These are phyloP conservation scores for Cutaneotrichosporon sp. DNA, from an alignment of 1,284 basidiomycete genomes.

Conservation along the genomic window DNA sequence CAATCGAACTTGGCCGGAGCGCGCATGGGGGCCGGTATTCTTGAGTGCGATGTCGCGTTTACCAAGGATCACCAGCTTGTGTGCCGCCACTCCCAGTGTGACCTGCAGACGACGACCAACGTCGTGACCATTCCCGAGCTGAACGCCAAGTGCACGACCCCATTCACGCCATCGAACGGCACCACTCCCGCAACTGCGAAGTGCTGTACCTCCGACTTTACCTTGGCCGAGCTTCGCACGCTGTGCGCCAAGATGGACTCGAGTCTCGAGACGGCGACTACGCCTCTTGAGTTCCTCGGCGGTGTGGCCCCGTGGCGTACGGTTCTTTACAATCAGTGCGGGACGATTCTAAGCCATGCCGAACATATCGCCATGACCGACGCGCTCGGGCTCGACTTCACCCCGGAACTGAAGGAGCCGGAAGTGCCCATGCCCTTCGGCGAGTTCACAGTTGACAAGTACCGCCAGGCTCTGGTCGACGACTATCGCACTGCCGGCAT, in stretches of 20 bases:
- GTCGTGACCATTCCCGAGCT: constrained; percentile 17
- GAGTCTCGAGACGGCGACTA: constrained; percentile 11
- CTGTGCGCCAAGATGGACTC: constrained; percentile 23
- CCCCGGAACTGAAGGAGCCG: constrained; percentile 22
- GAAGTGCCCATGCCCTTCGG: constrained; percentile 17
- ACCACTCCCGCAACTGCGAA: constrained; percentile 10
- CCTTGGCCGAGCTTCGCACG: constrained; percentile 17
- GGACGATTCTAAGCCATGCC: constrained; percentile 12
- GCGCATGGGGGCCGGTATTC: constrained; percentile 22
- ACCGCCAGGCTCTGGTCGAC: constrained; percentile 18
- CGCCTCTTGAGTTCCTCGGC: constrained; percentile 16
- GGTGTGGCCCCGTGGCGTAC: constrained; percentile 12
- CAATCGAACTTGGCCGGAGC: constrained; percentile 18
- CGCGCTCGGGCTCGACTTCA: constrained; percentile 19
- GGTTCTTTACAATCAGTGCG: constrained; percentile 18
- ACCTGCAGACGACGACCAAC: constrained; percentile 24
- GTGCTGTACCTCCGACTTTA: constrained; percentile 24
- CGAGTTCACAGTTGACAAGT: constrained; percentile 20
- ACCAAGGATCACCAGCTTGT: constrained; percentile 22
- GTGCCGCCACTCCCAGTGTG: constrained; percentile 23
- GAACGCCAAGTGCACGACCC: constrained; percentile 16
- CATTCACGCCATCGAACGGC: constrained; percentile 15
- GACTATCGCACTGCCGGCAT: constrained; percentile 10
- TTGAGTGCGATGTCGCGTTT: constrained; percentile 24
- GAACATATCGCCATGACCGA: constrained; percentile 19